Evolutionary conservation across 768 basidiomycete species (phyloP).

Genomic region (Tylopilus intermedius): DNA sequence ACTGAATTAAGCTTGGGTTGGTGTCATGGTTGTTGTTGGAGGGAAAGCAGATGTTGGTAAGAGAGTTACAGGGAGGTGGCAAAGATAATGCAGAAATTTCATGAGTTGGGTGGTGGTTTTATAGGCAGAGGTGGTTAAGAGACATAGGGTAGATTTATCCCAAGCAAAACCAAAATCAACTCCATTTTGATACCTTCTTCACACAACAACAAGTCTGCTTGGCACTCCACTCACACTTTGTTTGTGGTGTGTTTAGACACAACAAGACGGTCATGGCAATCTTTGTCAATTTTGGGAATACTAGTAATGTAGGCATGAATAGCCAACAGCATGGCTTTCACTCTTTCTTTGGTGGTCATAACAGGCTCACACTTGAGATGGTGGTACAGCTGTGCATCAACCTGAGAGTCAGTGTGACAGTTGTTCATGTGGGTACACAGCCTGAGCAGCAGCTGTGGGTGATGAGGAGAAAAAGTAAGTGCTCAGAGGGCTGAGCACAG

Average conservation of each 20-base stretch:
- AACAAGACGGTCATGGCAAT: slow-evolving; percentile 75
- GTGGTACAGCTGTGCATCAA: slow-evolving; percentile 75
- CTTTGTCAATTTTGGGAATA: slow-evolving; percentile 67
- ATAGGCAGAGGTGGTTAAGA: too few relatives aligned
- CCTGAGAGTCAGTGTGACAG: slow-evolving; percentile 59
- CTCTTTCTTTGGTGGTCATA: slow-evolving; percentile 94
- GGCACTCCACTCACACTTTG: slow-evolving; percentile 72
- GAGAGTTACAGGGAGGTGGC: too few relatives aligned
- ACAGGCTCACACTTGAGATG: slow-evolving; percentile 77
- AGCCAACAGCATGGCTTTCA: slow-evolving; percentile 62
- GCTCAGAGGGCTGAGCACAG: slow-evolving; percentile 17
- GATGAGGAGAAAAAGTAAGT: slow-evolving; percentile 21
- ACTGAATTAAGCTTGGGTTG: too few relatives aligned
- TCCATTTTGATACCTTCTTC: slow-evolving; percentile 78
- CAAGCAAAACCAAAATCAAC: slow-evolving; percentile 35
- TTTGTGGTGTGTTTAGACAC: slow-evolving; percentile 74
- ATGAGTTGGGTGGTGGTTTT: too few relatives aligned
- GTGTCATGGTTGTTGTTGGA: too few relatives aligned
- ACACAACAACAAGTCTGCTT: slow-evolving; percentile 51
- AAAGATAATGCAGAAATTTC: too few relatives aligned
- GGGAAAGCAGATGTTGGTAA: too few relatives aligned
- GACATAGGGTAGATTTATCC: slow-evolving; percentile 18
- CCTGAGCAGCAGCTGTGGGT: slow-evolving; percentile 20
- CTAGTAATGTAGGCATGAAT: slow-evolving; percentile 18
- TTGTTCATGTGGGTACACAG: too few relatives aligned